Percentiles rank a stretch among this genome's conserved stretches.
Conservation (phyloP, 2,329 filamentous ascomycete genomes). For the Xylariaceae sp. region DNA sequence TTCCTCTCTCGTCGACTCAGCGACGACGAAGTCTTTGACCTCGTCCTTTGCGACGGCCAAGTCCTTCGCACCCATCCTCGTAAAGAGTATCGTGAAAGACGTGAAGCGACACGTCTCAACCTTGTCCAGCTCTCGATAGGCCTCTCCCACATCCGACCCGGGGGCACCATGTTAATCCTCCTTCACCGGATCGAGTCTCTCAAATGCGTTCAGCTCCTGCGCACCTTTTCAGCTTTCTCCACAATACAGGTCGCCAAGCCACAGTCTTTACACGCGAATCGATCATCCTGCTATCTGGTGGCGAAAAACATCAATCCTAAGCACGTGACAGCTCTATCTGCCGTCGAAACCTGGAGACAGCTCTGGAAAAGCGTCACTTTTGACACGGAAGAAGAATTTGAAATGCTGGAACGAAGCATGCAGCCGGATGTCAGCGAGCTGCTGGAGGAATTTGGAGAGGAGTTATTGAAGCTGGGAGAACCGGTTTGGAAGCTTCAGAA, state of each 20-base stretch:
- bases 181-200: slow-evolving; percentile 47
- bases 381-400: slow-evolving; percentile 27
- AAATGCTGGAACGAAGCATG: background rate
- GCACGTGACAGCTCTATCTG: slow-evolving; percentile 30
- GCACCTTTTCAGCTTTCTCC: slow-evolving; percentile 42
- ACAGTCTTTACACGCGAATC: slow-evolving; percentile 34
- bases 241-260: slow-evolving; percentile 46
- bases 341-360: slow-evolving; percentile 40
- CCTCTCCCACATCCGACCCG: slow-evolving; percentile 39
- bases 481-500: slow-evolving; percentile 37
- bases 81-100: slow-evolving; percentile 16
- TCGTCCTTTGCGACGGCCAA: slow-evolving; percentile 35
- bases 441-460: slow-evolving; percentile 36
- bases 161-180: slow-evolving; percentile 51
- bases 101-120: slow-evolving; percentile 20
- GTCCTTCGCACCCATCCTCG: slow-evolving; percentile 27
- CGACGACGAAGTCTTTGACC: slow-evolving; percentile 40
- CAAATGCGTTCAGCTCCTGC: slow-evolving; percentile 37
- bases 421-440: slow-evolving; percentile 20
- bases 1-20: slow-evolving; percentile 32
- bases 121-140: slow-evolving; percentile 23
- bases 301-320: slow-evolving; percentile 40
- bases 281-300: slow-evolving; percentile 54
- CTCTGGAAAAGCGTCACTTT: slow-evolving; percentile 42
- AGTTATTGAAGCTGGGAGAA: slow-evolving; percentile 31